Evolutionary conservation across 768 basidiomycete species (phyloP).

Genomic region (Cystobasidium tubakii): DNA sequence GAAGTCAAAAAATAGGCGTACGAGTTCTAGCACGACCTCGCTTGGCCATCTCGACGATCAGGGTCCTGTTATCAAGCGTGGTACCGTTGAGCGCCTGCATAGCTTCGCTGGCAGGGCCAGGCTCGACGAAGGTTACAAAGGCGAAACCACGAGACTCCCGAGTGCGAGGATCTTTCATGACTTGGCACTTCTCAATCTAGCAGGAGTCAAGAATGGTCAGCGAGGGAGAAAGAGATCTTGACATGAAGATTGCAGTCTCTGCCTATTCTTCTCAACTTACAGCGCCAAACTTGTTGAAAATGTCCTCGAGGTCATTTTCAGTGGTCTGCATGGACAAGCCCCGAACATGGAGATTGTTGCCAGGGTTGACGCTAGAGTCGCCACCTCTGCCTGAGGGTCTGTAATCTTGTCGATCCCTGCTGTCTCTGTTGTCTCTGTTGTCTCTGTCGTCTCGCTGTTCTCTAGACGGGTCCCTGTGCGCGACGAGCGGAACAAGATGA

Average conservation of each 20-base stretch:
- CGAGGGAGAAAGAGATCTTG: constrained; percentile 15
- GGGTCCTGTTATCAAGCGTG: constrained; percentile 77
- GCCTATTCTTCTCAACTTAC: constrained; percentile 53
- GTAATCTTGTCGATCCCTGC: not conserved
- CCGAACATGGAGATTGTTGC: constrained; percentile 64
- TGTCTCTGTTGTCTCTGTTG: constrained; percentile 5
- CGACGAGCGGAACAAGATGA: not conserved
- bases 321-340: constrained; percentile 62
- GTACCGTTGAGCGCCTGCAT: constrained; percentile 75
- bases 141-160: constrained; percentile 74
- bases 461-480: not conserved
- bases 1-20: no score
- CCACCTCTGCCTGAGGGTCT: not conserved
- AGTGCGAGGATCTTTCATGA: constrained; percentile 65
- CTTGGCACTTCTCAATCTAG: constrained; percentile 61
- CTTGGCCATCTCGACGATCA: constrained; percentile 69
- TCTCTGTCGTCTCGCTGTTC: constrained; percentile 3
- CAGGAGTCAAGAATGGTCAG: not conserved
- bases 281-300: constrained; percentile 80
- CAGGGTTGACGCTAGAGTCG: constrained; percentile 54
- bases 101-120: constrained; percentile 85
- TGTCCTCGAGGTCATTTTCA: constrained; percentile 77
- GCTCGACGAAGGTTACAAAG: constrained; percentile 78
- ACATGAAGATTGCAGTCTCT: not conserved
- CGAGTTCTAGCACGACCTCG: constrained; percentile 29